These are phyloP conservation scores for Fraxinus sp. DNA, from an alignment of 305 asterid species.

Conservation along the genomic window DNA sequence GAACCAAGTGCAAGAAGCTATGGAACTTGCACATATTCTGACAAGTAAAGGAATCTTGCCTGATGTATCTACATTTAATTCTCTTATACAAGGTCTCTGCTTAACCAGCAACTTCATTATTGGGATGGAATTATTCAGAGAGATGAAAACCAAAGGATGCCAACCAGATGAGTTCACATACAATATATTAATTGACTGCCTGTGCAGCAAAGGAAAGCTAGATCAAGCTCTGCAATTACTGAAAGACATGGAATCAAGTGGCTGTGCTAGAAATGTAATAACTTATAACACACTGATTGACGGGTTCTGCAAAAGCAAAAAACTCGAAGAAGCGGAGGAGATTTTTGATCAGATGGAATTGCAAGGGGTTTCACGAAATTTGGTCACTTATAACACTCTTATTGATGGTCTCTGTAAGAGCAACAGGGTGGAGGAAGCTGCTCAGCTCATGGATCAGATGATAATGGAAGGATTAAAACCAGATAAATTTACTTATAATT, in stretches of 20 bases:
- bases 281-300: slow-evolving; percentile 77
- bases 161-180: slow-evolving; percentile 84
- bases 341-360: slow-evolving; percentile 85
- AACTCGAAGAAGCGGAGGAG: slow-evolving; percentile 76
- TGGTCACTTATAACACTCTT: slow-evolving; percentile 76
- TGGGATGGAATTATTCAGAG: slow-evolving; percentile 64
- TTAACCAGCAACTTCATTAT: slow-evolving; percentile 41
- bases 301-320: slow-evolving; percentile 73
- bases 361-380: slow-evolving; percentile 70
- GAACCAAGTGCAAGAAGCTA: slow-evolving; percentile 74
- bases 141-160: slow-evolving; percentile 78
- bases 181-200: slow-evolving; percentile 73
- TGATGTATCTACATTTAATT: slow-evolving; percentile 71
- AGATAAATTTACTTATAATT: slow-evolving; percentile 72
- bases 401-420: slow-evolving; percentile 77
- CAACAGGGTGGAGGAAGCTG: slow-evolving; percentile 72
- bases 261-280: slow-evolving; percentile 65
- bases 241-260: slow-evolving; percentile 79
- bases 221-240: slow-evolving; percentile 63
- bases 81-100: slow-evolving; percentile 80
- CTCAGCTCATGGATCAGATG: slow-evolving; percentile 94
- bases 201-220: slow-evolving; percentile 63
- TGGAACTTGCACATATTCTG: slow-evolving; percentile 56
- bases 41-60: slow-evolving; percentile 63
- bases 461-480: slow-evolving; percentile 77